Evolutionary conservation across 768 basidiomycete genomes (phyloP), one percentile per base, ranked within the genome.

Genomic region (Boletus insuetus): DNA sequence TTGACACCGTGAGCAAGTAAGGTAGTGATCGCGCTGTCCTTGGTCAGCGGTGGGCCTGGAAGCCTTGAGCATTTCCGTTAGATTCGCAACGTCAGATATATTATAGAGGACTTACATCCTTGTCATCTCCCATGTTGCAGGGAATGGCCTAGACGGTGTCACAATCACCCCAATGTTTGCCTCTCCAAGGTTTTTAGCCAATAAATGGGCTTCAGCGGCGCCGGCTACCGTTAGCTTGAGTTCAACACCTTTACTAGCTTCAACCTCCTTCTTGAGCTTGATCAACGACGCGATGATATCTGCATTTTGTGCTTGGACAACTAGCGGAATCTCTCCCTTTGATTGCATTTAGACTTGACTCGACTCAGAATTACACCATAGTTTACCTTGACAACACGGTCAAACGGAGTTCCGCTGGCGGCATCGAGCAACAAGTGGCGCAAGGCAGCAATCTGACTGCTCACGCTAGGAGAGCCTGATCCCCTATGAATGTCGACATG

Each of bases 241-340:
- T 9, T 64, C 61, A 1, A 61, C 68, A n/a, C 73, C 69, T 17
- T 72, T 81, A 35, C 64, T 69, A 12, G 67, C 55, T 62, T 88
- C 85, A 1, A 86, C 73, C 61, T 89, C 82, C 49, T 73, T 73
- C 70, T 89, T 90, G 53, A 96, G 75, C 24, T 78, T 68, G 42
- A 95, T 75, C 34, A 95, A 70, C 1, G 87, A 83, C 1, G 88
- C 90, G 58, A 95, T 94, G 49, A 89, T 75, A 68, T 95, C 94
- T 5, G 90, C 92, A 61, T 78, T 91, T 59, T 87, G 75, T 3
- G 82, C 84, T 51, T 86, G 82, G 9, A 93, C 74, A 12, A 96
- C 87, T 6, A 97, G 74, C 4, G 90, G 86, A 20, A 94, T 77
- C 35, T 77, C 64, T 6, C 91, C 89, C 84, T 88, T 58, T 39